phyloP scores from a whole-genome alignment of 2,329 filamentous ascomycete species.

The Myriosclerotinia scirpicola region DNA sequence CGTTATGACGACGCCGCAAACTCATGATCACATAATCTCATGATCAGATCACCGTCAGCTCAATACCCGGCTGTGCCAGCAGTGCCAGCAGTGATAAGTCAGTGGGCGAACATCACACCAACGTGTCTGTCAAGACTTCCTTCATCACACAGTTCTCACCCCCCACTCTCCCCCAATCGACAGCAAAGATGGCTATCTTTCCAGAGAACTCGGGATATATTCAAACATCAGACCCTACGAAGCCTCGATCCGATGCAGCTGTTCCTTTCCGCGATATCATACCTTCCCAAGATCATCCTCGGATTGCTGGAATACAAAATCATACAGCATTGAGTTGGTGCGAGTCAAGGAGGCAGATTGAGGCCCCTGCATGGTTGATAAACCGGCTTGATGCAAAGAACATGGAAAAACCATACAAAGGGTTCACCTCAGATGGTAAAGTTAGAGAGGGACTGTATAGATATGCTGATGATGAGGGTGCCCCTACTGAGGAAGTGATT shows the following conservation, averaged over 20 bases:
- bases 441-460: constrained; percentile 34
- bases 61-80: not conserved
- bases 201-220: constrained; percentile 36
- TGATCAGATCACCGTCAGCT: not conserved
- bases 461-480: constrained; percentile 38
- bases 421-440: constrained; percentile 39
- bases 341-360: constrained; percentile 38
- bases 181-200: constrained; percentile 31
- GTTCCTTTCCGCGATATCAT: constrained; percentile 38
- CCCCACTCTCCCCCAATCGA: constrained; percentile 2
- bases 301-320: constrained; percentile 36
- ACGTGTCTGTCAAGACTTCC: not conserved
- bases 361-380: constrained; percentile 39
- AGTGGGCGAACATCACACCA: constrained; percentile 4
- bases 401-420: constrained; percentile 38
- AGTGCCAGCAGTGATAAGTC: constrained; percentile 8
- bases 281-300: constrained; percentile 32
- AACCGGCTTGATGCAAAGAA: constrained; percentile 38
- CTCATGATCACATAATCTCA: constrained; percentile 8
- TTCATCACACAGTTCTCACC: not conserved
- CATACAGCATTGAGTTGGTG: constrained; percentile 37
- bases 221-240: constrained; percentile 33
- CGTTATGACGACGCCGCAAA: not conserved
- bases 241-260: constrained; percentile 36
- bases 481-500: constrained; percentile 35